These are phyloP conservation scores for Phytophthora palmivora DNA, from an alignment of 352 stramenopile species.

Conservation along the genomic window DNA sequence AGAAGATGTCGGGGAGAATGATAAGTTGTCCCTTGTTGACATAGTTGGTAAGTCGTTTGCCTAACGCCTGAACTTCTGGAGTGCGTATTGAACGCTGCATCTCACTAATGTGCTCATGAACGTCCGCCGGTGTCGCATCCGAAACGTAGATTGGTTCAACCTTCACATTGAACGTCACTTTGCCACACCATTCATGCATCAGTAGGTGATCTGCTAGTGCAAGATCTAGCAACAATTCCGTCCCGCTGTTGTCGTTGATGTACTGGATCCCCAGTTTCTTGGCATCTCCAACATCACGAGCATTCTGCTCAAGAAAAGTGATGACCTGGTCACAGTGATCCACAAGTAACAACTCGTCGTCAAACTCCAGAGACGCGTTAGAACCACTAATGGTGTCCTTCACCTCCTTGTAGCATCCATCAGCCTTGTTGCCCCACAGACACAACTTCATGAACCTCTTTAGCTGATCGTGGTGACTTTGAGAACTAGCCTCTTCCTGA, in stretches of 20 bases:
- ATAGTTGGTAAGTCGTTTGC: conserved; percentile 46
- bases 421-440: conserved; percentile 82
- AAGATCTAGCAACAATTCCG: conserved; percentile 73
- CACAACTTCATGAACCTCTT: conserved; percentile 72
- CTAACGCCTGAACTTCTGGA: conserved; percentile 51
- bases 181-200: conserved; percentile 51
- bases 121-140: conserved; percentile 64
- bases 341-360: conserved; percentile 68
- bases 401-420: conserved; percentile 78
- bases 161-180: conserved; percentile 83
- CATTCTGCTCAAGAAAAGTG: conserved; percentile 39
- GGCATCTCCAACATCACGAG: conserved; percentile 18
- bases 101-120: conserved; percentile 61
- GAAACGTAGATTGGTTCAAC: conserved; percentile 83
- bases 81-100: conserved; percentile 48
- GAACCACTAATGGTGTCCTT: conserved; percentile 72
- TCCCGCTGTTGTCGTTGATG: conserved; percentile 87
- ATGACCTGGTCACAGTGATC: conserved; percentile 66
- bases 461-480: conserved; percentile 49
- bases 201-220: conserved; percentile 73
- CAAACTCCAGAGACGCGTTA: conserved; percentile 56
- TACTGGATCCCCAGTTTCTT: conserved; percentile 47
- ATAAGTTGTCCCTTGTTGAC: conserved; percentile 39
- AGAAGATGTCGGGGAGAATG: conserved; percentile 52
- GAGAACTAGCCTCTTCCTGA: conserved; percentile 22